A percentile compares a stretch with the other conserved stretches of the same genome.
phyloP scores from a whole-genome alignment of 106 monocot species.

The Vanilla planifolia region DNA sequence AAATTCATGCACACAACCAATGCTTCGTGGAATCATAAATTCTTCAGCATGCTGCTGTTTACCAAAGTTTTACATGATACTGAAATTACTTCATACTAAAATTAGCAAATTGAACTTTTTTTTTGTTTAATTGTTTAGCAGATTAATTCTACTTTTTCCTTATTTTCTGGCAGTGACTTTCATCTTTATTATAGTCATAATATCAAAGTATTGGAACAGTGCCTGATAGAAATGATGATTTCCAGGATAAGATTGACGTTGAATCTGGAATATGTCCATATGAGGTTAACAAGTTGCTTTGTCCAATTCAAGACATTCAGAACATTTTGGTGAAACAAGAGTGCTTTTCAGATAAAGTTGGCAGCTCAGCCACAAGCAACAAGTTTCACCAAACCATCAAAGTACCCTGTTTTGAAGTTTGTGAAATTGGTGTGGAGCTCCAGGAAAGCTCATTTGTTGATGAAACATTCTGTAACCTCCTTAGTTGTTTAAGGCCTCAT shows the following conservation, averaged over 20 bases:
- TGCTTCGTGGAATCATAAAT: neutral
- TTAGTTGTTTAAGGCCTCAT: constrained; percentile 26
- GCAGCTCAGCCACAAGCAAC: constrained; percentile 10
- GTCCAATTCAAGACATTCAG: constrained; percentile 39
- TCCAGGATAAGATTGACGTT: constrained; percentile 33
- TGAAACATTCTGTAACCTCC: constrained; percentile 33
- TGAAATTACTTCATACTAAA: neutral
- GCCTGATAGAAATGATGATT: neutral
- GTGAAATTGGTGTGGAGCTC: constrained; percentile 30
- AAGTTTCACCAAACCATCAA: constrained; percentile 4
- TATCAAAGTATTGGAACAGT: no score
- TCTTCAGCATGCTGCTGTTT: neutral
- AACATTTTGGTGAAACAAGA: constrained; percentile 1
- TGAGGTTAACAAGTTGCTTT: constrained; percentile 38
- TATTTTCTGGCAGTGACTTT: neutral
- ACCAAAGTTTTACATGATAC: neutral
- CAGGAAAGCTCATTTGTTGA: constrained; percentile 16
- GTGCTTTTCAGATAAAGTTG: constrained; percentile 20
- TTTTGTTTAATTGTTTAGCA: neutral
- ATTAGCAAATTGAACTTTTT: neutral
- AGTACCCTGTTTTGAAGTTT: constrained; percentile 59
- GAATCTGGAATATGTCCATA: constrained; percentile 29
- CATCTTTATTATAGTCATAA: no score
- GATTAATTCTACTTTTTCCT: neutral
- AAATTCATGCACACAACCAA: neutral